Evolutionary conservation across 73 alveolate species (phyloP), one percentile per base, ranked within the genome.

Genomic region (Paramecium primaurelia): DNA sequence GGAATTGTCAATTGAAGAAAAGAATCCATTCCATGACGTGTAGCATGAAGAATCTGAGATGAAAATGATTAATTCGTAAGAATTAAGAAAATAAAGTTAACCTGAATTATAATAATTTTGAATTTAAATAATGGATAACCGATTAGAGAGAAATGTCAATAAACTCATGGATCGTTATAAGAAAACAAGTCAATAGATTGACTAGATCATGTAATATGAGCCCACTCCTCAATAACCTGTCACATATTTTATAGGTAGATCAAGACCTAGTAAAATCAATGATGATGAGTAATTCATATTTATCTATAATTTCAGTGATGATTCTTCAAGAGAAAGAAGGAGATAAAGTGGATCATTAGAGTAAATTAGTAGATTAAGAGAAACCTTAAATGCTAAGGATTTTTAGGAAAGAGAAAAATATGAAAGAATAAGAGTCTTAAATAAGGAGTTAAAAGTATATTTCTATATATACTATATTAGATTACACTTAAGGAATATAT

Each of bases 271-370:
- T 47, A 80, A 36, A 44, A 2, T 80, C 10, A 18, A 14, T 12
- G 91, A 80, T 18, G 91, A 80, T 26, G 91, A 80, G 91, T 80
- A 80, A 80, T 32, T 73, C 32, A 37, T 22, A 22, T 37, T 1
- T 22, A 45, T 44, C 49, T 32, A 80, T 26, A 7, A 7, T 0
- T 6, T 44, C 30, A 80, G 91, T 0, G 71, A 80, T 45, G 73
- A 47, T 26, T 80, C 91, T 20, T 80, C 91, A 2, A 80, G 75
- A 45, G 91, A 80, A 64, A 80, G 58, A 47, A 26, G 75, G 12
- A 80, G 91, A 45, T 47, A 80, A 18, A 80, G 91, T 80, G 91
- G 91, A 11, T 80, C 91, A 2, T 32, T 80, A 6, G 91, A 80
- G 32, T 80, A 80, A 47, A 80, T 80, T 20, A 80, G 91, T 80